Evolutionary conservation across 352 stramenopile genomes (phyloP).

Genomic region (Globisporangium nodosum): DNA sequence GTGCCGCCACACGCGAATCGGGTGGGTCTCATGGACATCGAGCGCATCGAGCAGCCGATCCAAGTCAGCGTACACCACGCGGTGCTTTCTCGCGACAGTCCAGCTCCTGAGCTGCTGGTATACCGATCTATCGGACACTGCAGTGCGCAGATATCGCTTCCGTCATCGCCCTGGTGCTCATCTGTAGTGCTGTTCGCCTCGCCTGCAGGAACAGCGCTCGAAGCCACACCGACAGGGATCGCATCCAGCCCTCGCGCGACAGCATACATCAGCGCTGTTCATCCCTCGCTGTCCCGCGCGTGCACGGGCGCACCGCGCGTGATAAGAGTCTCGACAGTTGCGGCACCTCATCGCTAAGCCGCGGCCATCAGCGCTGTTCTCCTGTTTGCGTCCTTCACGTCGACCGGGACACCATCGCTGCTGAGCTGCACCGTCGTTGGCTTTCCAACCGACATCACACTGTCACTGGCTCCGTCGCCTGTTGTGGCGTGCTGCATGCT

Average conservation of each 20-base stretch:
- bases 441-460: not conserved
- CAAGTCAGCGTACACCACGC: conserved; percentile 1
- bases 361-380: not conserved
- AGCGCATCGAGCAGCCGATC: conserved; percentile 1
- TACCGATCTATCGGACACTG: conserved; percentile 1
- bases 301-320: not conserved
- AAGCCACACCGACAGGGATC: not conserved
- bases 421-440: not conserved
- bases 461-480: too few species aligned
- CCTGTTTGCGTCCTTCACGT: not conserved
- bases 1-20: conserved; percentile 1
- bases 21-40: not conserved
- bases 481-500: too few species aligned
- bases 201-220: not conserved
- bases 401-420: not conserved
- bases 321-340: not conserved
- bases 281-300: not conserved
- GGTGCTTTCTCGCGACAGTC: not conserved
- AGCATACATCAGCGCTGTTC: not conserved
- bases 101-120: not conserved
- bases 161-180: not conserved
- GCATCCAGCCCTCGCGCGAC: not conserved
- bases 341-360: not conserved
- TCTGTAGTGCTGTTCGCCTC: not conserved
- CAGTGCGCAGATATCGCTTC: conserved; percentile 1